Percentiles rank a stretch among this genome's conserved stretches.
Conservation (phyloP, 352 stramenopile species). For the Globisporangium splendens region DNA sequence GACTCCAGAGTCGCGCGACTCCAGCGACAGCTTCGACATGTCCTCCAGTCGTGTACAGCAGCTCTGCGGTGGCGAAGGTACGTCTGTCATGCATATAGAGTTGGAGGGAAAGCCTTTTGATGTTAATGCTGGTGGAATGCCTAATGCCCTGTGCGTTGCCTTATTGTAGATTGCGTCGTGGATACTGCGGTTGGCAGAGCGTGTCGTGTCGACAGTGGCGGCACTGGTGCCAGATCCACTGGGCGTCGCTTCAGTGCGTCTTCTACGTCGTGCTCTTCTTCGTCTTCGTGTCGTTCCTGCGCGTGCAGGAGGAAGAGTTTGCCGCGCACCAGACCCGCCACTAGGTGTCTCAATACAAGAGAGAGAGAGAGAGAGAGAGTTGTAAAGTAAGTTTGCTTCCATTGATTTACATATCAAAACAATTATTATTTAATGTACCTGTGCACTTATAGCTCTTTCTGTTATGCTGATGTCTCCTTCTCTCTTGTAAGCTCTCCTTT, state of each 20-base stretch:
- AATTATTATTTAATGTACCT: too few species aligned
- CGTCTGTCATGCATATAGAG: background rate
- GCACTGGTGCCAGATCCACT: constrained; percentile 56
- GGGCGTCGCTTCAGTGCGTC: constrained; percentile 45
- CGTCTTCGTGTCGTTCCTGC: constrained; percentile 57
- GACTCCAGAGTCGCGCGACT: background rate
- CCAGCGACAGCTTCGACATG: background rate
- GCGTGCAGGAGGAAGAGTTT: constrained; percentile 58
- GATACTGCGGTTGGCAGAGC: background rate
- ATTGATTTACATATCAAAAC: too few species aligned
- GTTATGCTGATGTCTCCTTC: too few species aligned
- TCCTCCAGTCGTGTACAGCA: background rate
- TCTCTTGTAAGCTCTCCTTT: too few species aligned
- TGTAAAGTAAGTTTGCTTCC: too few species aligned
- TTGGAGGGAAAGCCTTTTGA: too few species aligned
- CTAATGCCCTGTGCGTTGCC: background rate
- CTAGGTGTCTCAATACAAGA: background rate
- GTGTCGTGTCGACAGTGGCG: constrained; percentile 30
- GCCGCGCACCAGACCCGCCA: constrained; percentile 17
- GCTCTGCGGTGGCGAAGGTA: constrained; percentile 3
- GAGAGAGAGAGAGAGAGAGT: too few species aligned
- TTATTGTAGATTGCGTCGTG: background rate
- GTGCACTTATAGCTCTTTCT: too few species aligned
- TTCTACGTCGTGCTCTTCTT: constrained; percentile 66
- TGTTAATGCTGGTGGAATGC: background rate